These are phyloP conservation scores for Phellopilus nigrolimitatus DNA, from an alignment of 1,284 basidiomycete species.

Conservation along the genomic window DNA sequence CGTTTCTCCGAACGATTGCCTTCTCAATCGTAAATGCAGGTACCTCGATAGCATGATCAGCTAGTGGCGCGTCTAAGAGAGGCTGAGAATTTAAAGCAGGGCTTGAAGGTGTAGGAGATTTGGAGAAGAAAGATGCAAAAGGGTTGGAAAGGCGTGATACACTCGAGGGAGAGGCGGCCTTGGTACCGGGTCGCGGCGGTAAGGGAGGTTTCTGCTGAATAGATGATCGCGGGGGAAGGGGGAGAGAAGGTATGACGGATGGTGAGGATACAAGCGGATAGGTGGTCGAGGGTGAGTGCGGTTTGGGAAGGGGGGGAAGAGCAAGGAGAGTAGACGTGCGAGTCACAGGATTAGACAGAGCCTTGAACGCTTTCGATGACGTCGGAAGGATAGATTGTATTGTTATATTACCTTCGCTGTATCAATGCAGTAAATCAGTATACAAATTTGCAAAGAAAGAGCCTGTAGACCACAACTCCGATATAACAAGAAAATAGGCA, in stretches of 20 bases:
- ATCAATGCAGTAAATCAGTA: slow-evolving; percentile 21
- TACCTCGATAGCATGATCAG: slow-evolving; percentile 44
- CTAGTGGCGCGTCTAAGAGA: slow-evolving; percentile 23
- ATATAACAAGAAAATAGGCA: neutral
- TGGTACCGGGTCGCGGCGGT: slow-evolving; percentile 48
- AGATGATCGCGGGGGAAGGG: slow-evolving; percentile 58
- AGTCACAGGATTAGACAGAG: slow-evolving; percentile 49
- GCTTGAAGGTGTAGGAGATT: slow-evolving; percentile 34
- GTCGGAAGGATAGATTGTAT: slow-evolving; percentile 64
- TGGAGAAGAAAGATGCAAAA: slow-evolving; percentile 64
- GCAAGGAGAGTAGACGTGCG: slow-evolving; percentile 46
- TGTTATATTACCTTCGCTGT: slow-evolving; percentile 5
- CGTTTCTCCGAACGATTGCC: slow-evolving; percentile 48
- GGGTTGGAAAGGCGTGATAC: slow-evolving; percentile 53
- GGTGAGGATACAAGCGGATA: slow-evolving; percentile 56
- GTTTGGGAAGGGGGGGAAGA: slow-evolving; percentile 43
- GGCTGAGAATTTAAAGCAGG: slow-evolving; percentile 29
- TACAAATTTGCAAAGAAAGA: slow-evolving; percentile 21
- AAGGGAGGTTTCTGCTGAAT: slow-evolving; percentile 50
- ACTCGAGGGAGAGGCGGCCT: slow-evolving; percentile 20
- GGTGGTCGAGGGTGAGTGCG: slow-evolving; percentile 27
- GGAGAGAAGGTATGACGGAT: slow-evolving; percentile 48
- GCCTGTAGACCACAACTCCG: neutral
- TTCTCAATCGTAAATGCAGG: slow-evolving; percentile 53
- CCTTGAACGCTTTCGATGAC: slow-evolving; percentile 55